Evolutionary conservation across 805 yeast species (phyloP).

Genomic region (Saturnispora gosingensis): DNA sequence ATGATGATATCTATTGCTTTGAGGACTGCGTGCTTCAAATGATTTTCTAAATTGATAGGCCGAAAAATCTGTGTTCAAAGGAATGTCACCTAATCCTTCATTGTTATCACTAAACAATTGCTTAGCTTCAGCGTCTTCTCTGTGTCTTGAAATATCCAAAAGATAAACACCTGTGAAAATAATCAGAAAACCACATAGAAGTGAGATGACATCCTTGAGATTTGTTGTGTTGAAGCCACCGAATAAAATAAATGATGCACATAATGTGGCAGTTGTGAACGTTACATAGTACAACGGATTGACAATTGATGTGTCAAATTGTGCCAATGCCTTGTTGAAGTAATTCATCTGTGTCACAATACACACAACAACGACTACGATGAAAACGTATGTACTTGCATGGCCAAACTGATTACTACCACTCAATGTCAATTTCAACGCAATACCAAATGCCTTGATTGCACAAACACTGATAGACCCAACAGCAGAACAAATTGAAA

Average conservation of each 20-base stretch:
- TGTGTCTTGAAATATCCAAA: constrained; percentile 66
- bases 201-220: constrained; percentile 68
- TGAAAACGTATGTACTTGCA: constrained; percentile 73
- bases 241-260: constrained; percentile 79
- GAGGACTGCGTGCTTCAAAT: constrained; percentile 46
- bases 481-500: constrained; percentile 81
- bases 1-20: constrained; percentile 16
- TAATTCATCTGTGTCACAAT: constrained; percentile 89
- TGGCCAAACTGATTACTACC: constrained; percentile 88
- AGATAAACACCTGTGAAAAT: constrained; percentile 83
- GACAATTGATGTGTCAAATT: constrained; percentile 85
- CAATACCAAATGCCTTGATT: constrained; percentile 89
- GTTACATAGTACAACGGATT: constrained; percentile 87
- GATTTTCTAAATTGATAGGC: constrained; percentile 67
- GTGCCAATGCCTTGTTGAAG: constrained; percentile 88
- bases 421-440: constrained; percentile 69
- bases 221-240: constrained; percentile 81
- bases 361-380: constrained; percentile 68
- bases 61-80: constrained; percentile 78
- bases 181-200: constrained; percentile 76
- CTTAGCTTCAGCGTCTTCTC: constrained; percentile 36
- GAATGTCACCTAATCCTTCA: constrained; percentile 52
- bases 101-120: constrained; percentile 34
- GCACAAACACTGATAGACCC: constrained; percentile 89
- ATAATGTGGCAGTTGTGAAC: constrained; percentile 79